A percentile compares a stretch with the other conserved stretches of the same genome.
These are phyloP conservation scores for Curvularia verruculosa DNA, from an alignment of 2,329 filamentous ascomycete genomes.

Conservation along the genomic window DNA sequence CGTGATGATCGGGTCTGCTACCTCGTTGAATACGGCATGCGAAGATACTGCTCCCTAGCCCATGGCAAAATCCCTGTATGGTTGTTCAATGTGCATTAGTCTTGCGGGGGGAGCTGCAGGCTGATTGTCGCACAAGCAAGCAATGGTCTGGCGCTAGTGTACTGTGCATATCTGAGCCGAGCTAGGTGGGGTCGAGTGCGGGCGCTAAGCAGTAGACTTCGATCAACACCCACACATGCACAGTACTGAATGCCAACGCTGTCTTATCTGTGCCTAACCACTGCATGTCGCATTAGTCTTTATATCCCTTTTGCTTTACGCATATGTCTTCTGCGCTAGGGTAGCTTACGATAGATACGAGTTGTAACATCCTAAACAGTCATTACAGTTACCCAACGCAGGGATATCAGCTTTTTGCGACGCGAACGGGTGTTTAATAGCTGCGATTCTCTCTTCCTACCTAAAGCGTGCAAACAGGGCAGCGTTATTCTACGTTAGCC, in stretches of 20 bases:
- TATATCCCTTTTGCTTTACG: background rate
- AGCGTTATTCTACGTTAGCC: background rate
- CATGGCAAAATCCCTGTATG: background rate
- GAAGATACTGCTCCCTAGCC: background rate
- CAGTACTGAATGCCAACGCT: background rate
- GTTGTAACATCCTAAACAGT: too few species aligned
- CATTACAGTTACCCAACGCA: too few species aligned
- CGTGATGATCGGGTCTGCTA: too few species aligned
- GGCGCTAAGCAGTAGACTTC: background rate
- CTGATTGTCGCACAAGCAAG: background rate
- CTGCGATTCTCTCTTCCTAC: background rate
- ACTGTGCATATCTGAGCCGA: background rate
- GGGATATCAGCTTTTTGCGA: constrained; percentile 1
- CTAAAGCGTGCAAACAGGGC: background rate
- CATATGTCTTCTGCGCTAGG: too few species aligned
- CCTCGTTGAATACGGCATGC: too few species aligned
- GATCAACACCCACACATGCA: background rate
- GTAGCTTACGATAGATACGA: too few species aligned
- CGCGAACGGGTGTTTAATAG: background rate
- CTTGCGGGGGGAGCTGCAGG: background rate
- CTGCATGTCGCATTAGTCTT: background rate
- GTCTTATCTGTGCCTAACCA: background rate
- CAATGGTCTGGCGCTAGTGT: background rate
- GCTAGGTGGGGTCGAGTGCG: background rate
- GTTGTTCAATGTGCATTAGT: background rate